Conservation (phyloP, 306 rosid species). For the Gastrolobium bilobum region DNA sequence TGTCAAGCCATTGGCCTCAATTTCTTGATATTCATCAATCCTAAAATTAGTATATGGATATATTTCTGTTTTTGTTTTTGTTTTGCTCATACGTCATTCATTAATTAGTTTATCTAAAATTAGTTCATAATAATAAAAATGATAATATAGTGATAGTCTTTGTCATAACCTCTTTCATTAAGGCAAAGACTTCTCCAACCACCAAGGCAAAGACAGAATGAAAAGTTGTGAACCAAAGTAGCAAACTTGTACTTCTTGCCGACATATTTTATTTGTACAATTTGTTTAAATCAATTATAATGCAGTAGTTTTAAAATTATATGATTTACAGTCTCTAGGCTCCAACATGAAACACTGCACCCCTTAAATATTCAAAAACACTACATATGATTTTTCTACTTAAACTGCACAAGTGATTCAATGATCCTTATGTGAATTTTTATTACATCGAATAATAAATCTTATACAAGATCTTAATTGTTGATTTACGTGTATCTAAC, state of each 20-base stretch:
- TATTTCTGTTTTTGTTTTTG: not conserved
- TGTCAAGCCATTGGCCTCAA: conserved; percentile 27
- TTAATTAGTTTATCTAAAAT: too few species aligned
- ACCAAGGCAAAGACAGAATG: conserved; percentile 24
- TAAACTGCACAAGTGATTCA: not conserved
- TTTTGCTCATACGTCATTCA: not conserved
- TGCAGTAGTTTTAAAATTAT: not conserved
- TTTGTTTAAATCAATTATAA: conserved; percentile 16
- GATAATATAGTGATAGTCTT: conserved; percentile 37
- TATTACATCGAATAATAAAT: too few species aligned
- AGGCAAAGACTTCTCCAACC: conserved; percentile 51
- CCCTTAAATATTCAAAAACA: not conserved
- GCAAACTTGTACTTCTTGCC: conserved; percentile 12
- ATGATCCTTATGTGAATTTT: not conserved
- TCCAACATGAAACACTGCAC: not conserved
- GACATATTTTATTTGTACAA: conserved; percentile 10
- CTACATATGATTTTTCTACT: not conserved
- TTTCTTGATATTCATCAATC: not conserved
- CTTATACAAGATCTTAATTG: too few species aligned
- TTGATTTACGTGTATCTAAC: too few species aligned
- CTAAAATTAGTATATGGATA: not conserved
- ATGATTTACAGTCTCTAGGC: not conserved
- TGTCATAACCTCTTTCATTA: conserved; percentile 48
- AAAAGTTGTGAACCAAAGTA: conserved; percentile 31
- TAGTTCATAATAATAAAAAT: not conserved